Conservation (phyloP, 2,329 filamentous ascomycete genomes). For the Penicillium thymicola region DNA sequence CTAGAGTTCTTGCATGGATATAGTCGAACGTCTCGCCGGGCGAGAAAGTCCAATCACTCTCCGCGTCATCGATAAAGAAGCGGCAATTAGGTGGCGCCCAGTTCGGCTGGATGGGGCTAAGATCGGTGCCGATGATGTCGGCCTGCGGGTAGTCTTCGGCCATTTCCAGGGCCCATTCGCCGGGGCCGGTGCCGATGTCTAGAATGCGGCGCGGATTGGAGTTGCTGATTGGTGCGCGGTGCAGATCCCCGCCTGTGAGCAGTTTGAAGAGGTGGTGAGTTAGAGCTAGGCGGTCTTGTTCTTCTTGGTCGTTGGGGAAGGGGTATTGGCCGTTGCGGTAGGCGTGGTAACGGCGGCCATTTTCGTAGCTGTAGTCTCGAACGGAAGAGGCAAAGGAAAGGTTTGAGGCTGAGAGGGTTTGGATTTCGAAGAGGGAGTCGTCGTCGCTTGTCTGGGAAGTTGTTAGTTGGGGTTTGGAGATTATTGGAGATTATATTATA, state of each 20-base stretch:
- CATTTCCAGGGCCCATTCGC: conserved; percentile 44
- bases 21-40: conserved; percentile 40
- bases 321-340: conserved; percentile 43
- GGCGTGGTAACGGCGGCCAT: conserved; percentile 45
- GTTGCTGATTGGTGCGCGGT: conserved; percentile 36
- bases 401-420: conserved; percentile 41
- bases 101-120: conserved; percentile 35
- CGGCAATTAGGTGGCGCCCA: conserved; percentile 50
- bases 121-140: conserved; percentile 37
- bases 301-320: conserved; percentile 45
- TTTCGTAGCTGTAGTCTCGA: conserved; percentile 39
- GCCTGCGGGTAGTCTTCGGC: conserved; percentile 38
- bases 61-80: conserved; percentile 48
- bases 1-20: conserved; percentile 38
- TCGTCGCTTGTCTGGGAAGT: conserved; percentile 33
- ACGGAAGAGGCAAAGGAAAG: conserved; percentile 40
- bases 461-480: conserved; percentile 3
- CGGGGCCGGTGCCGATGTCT: conserved; percentile 35
- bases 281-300: conserved; percentile 43
- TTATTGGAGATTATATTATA: background rate
- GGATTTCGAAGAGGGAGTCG: conserved; percentile 31
- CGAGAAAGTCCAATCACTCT: conserved; percentile 41
- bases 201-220: conserved; percentile 25
- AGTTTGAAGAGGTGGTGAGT: conserved; percentile 41
- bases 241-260: conserved; percentile 35